Conservation (phyloP, 192 early-diverging fungal species). For the Rhizophagus clarus region DNA sequence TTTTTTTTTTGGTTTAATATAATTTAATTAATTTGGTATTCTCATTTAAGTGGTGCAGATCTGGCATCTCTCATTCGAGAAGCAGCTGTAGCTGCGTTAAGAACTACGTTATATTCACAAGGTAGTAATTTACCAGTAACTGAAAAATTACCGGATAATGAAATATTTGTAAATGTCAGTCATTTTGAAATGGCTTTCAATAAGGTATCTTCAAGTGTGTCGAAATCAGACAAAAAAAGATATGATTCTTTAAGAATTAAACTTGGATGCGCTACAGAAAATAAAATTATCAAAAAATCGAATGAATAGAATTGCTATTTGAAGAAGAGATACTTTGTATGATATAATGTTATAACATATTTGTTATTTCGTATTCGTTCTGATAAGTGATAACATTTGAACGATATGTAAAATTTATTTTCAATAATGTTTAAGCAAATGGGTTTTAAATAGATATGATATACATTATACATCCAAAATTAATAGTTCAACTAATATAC, state of each 20-base stretch:
- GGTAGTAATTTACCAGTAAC: conserved; percentile 34
- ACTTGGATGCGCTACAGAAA: conserved; percentile 42
- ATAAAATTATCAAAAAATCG: neutral
- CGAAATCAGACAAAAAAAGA: conserved; percentile 50
- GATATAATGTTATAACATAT: too few species aligned
- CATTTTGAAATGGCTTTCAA: conserved; percentile 85
- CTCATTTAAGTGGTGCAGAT: conserved; percentile 66
- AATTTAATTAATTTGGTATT: neutral
- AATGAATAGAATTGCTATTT: too few species aligned
- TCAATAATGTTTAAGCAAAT: too few species aligned
- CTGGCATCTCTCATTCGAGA: conserved; percentile 75
- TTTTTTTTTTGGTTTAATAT: too few species aligned
- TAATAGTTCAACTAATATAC: too few species aligned
- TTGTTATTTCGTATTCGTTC: too few species aligned
- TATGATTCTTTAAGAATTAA: conserved; percentile 49
- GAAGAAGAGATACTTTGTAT: too few species aligned
- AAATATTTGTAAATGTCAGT: conserved; percentile 54
- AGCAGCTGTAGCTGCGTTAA: conserved; percentile 81
- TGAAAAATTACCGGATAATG: conserved; percentile 22
- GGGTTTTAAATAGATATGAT: too few species aligned
- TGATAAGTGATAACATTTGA: too few species aligned
- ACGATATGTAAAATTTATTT: too few species aligned
- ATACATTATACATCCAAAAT: too few species aligned
- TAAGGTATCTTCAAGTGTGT: conserved; percentile 83
- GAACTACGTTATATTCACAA: conserved; percentile 56